A percentile compares a stretch with the other conserved stretches of the same genome.
phyloP scores from a whole-genome alignment of 1,284 basidiomycete species.

The Tylopilus sp. region DNA sequence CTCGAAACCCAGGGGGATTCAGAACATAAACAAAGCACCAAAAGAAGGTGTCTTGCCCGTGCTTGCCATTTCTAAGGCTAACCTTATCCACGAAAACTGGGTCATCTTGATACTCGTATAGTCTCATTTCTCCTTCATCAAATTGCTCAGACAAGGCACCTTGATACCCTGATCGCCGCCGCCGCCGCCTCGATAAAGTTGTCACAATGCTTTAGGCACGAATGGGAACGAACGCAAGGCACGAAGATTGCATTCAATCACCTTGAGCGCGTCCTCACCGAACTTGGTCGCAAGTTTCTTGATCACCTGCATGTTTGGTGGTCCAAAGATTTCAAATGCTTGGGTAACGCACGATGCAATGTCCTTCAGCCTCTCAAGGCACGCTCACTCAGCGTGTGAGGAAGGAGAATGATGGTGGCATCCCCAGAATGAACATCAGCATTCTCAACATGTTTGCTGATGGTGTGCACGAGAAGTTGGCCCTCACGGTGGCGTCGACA shows the following conservation, averaged over 20 bases:
- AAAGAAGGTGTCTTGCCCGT: too few relatives aligned
- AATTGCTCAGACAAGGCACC: conserved; percentile 87
- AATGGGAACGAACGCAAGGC: too few relatives aligned
- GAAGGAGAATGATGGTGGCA: conserved; percentile 98
- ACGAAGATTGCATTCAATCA: too few relatives aligned
- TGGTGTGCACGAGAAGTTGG: conserved; percentile 92
- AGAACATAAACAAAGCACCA: too few relatives aligned
- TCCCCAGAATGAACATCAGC: conserved; percentile 99
- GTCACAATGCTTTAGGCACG: too few relatives aligned
- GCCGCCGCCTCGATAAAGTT: conserved; percentile 56
- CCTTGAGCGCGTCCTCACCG: conserved; percentile 65
- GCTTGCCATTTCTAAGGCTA: too few relatives aligned
- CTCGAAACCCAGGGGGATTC: too few relatives aligned
- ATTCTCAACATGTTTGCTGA: conserved; percentile 99
- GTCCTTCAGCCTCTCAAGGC: conserved; percentile 90
- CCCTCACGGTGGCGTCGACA: conserved; percentile 97
- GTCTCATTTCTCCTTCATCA: conserved; percentile 92
- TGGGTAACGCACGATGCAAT: conserved; percentile 96
- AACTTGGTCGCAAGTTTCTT: conserved; percentile 73
- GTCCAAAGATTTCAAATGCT: conserved; percentile 97
- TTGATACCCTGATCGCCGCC: conserved; percentile 93
- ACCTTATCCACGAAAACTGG: conserved; percentile 94
- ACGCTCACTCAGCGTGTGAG: conserved; percentile 81
- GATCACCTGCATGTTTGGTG: conserved; percentile 99
- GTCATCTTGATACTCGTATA: conserved; percentile 98